A percentile compares a stretch with the other conserved stretches of the same genome.
phyloP scores from a whole-genome alignment of 2,329 filamentous ascomycete species.

The Claviceps maximensis region DNA sequence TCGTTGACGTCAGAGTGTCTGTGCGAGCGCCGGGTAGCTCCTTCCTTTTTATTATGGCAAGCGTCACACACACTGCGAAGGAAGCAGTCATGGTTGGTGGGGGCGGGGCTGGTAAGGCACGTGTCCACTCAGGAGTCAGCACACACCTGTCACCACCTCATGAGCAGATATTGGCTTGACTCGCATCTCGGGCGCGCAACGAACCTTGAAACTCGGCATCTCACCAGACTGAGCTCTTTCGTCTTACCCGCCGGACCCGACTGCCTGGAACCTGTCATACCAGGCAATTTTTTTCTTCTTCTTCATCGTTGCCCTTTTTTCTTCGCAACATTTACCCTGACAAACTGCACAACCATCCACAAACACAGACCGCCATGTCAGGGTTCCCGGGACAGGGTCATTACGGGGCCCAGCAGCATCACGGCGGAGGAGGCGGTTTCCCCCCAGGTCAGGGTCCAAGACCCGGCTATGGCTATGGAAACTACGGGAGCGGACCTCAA shows the following conservation, averaged over 20 bases:
- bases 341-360: not conserved
- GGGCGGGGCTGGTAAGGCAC: not conserved
- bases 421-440: conserved; percentile 15
- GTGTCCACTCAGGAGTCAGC: not conserved
- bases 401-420: conserved; percentile 21
- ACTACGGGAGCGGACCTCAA: conserved; percentile 14
- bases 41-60: not conserved
- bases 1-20: not conserved
- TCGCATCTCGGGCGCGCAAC: too few relatives aligned
- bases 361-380: conserved; percentile 17
- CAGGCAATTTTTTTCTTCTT: not conserved
- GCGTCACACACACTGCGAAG: not conserved
- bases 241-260: not conserved
- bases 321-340: not conserved
- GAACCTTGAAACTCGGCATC: too few relatives aligned
- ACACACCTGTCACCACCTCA: too few relatives aligned
- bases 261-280: not conserved
- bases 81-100: not conserved
- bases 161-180: not conserved
- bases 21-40: conserved; percentile 4
- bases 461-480: conserved; percentile 19
- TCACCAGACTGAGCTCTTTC: too few relatives aligned
- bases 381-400: conserved; percentile 29
- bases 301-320: not conserved
- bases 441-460: conserved; percentile 12